Conservation (phyloP, 148 eudicot genomes). For the Mesembryanthemum crystallinum region DNA sequence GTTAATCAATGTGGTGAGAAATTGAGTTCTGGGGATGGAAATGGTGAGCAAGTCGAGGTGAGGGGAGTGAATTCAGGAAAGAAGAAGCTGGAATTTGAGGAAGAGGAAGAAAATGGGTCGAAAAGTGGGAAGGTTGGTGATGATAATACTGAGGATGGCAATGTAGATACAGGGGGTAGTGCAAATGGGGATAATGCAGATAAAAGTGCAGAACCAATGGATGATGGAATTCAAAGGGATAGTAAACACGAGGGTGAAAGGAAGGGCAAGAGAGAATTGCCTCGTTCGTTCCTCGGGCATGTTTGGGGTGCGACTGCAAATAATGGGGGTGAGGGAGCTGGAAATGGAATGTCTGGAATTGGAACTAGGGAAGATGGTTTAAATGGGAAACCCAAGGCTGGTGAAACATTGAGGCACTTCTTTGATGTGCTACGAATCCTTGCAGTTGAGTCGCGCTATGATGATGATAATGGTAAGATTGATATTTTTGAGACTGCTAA, state of each 20-base stretch:
- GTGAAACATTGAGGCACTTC: slow-evolving; percentile 18
- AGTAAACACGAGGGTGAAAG: background rate
- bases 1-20: background rate
- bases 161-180: too few relatives aligned
- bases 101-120: background rate
- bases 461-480: slow-evolving; percentile 17
- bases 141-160: background rate
- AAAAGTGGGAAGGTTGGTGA: background rate
- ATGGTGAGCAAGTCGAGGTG: background rate
- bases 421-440: slow-evolving; percentile 34
- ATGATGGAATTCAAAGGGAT: background rate
- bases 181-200: background rate
- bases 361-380: background rate
- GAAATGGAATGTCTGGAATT: background rate
- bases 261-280: slow-evolving; percentile 21
- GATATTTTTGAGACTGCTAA: slow-evolving; percentile 57
- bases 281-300: slow-evolving; percentile 25
- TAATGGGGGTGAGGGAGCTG: background rate
- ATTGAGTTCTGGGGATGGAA: background rate
- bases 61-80: background rate
- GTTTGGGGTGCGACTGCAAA: slow-evolving; percentile 10
- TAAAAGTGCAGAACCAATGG: background rate
- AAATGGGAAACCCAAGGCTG: background rate
- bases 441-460: background rate
- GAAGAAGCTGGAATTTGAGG: slow-evolving; percentile 2